Conservation (phyloP, 345 rosid genomes). For the Mangifera indica region DNA sequence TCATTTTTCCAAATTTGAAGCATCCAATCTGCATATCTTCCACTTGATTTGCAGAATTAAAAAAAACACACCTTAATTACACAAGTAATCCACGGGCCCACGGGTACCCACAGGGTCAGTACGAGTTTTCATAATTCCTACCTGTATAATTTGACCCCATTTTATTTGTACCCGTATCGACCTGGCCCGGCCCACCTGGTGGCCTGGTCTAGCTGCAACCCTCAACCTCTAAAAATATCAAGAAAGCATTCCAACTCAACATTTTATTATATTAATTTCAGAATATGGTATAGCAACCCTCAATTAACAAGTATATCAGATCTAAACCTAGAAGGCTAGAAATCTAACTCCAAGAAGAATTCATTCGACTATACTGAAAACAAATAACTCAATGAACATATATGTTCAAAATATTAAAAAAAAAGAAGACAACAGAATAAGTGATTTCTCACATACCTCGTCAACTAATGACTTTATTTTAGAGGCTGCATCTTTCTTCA, state of each 20-base stretch:
- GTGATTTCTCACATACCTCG: conserved; percentile 55
- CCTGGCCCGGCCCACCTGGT: no score
- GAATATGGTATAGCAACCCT: background rate
- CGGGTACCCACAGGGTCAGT: no score
- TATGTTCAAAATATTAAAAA: background rate
- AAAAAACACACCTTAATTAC: no score
- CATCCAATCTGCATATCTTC: no score
- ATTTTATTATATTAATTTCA: background rate
- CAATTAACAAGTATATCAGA: background rate
- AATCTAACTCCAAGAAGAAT: background rate
- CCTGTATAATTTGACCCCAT: no score
- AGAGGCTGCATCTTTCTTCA: conserved; percentile 93
- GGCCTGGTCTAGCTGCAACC: background rate
- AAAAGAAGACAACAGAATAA: background rate
- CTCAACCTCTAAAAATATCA: background rate
- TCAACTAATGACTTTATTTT: conserved; percentile 88
- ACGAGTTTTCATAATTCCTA: no score
- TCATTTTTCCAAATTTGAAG: no score
- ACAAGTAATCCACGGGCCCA: no score
- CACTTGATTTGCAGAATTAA: no score
- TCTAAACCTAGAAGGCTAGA: background rate
- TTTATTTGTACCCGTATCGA: no score
- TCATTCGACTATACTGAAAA: background rate
- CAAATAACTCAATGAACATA: background rate
- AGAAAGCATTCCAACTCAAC: background rate